Evolutionary conservation across 306 rosid genomes (phyloP), one percentile per base, ranked within the genome.

Genomic region (Glycine tomentella): DNA sequence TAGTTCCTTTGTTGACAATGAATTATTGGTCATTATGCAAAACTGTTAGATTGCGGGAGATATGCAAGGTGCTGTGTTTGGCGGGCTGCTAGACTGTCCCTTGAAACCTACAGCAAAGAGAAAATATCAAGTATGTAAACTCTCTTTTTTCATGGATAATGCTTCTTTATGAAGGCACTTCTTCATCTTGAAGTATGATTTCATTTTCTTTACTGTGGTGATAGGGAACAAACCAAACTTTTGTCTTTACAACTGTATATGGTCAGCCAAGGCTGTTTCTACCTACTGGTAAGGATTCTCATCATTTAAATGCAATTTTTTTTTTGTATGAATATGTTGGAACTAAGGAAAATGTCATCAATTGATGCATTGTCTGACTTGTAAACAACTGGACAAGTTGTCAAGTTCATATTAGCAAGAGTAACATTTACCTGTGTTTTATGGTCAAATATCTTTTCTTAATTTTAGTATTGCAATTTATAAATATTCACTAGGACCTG

Each of bases 211-310:
- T 36, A 49, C 67, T 49, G 49, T 85, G 75, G 50, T 85, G 55
- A 69, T 49, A 96, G 99, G 99, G 99, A 76, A 92, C 99, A 46
- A 86, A 80, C 80, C 93, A 92, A 82, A 71, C 97, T 59, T 96
- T 96, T 84, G 99, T 96, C 49, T 96, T 96, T 74, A 93, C 99
- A 2, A 96, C 98, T 49, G 69, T 88, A 84, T 90, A 93, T 86
- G 99, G 98, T n/a, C 79, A 84, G 59, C 99, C 99, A 67, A 96
- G 97, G 88, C 87, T 96, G 72, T 96, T 96, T 85, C 93, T 92
- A 81, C 92, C 99, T 62, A 95, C 98, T n/a, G 99, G 99, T 96
- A 84, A 88, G 91, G 74, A 52, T 65, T 74, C 78, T 81, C 9
- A 76, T 65, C 5, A 14, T 46, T 80, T 48, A 44, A 58, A 59